Conservation (phyloP, 2,329 filamentous ascomycete species). For the Cladosporium sp. region DNA sequence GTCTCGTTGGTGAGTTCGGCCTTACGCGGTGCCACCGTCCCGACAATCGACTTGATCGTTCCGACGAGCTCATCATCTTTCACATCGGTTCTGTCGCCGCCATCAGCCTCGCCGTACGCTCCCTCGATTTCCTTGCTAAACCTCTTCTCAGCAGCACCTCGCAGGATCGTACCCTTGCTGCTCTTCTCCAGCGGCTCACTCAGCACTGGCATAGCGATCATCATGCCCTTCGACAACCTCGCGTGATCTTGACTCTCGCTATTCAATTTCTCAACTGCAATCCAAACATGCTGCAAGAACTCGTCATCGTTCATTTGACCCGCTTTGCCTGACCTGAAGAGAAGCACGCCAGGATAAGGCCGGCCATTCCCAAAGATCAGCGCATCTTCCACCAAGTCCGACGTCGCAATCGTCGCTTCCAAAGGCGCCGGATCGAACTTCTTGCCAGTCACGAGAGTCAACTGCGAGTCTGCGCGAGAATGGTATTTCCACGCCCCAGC, state of each 20-base stretch:
- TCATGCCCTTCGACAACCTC: slow-evolving; percentile 47
- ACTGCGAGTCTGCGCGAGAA: slow-evolving; percentile 57
- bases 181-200: slow-evolving; percentile 50
- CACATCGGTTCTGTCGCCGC: slow-evolving; percentile 15
- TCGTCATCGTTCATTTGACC: slow-evolving; percentile 31
- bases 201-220: slow-evolving; percentile 42
- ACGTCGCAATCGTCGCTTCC: slow-evolving; percentile 51
- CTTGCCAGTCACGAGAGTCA: slow-evolving; percentile 62
- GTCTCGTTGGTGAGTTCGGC: slow-evolving; percentile 31
- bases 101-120: slow-evolving; percentile 39
- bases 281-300: slow-evolving; percentile 41
- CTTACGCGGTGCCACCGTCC: slow-evolving; percentile 14
- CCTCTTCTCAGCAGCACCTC: slow-evolving; percentile 47
- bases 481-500: slow-evolving; percentile 59
- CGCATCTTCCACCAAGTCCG: slow-evolving; percentile 47
- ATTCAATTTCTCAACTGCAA: slow-evolving; percentile 47
- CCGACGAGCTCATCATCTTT: slow-evolving; percentile 32
- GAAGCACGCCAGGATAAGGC: slow-evolving; percentile 53
- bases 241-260: slow-evolving; percentile 47
- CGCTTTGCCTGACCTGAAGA: slow-evolving; percentile 44
- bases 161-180: slow-evolving; percentile 59
- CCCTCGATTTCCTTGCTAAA: slow-evolving; percentile 46
- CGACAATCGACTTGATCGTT: slow-evolving; percentile 30
- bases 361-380: slow-evolving; percentile 59
- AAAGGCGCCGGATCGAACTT: slow-evolving; percentile 64